A percentile compares a stretch with the other conserved stretches of the same genome.
Evolutionary conservation across 768 basidiomycete genomes (phyloP).

Genomic region (Piloderma croceum): DNA sequence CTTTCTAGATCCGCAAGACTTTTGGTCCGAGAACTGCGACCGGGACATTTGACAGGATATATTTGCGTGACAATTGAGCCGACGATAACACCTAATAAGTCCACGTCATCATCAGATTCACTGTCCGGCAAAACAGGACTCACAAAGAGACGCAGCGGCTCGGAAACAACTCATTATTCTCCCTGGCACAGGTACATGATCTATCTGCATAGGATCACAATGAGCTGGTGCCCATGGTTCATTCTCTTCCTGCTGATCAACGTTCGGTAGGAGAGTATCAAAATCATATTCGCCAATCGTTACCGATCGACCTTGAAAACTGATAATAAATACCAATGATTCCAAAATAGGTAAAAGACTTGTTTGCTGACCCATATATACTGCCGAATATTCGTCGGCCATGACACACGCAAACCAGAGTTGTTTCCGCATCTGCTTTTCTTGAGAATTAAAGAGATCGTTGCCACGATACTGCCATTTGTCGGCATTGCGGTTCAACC

Average conservation of each 20-base stretch:
- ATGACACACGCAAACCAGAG: constrained; percentile 78
- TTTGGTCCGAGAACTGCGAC: constrained; percentile 42
- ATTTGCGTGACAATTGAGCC: constrained; percentile 62
- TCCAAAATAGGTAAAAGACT: constrained; percentile 69
- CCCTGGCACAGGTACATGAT: constrained; percentile 43
- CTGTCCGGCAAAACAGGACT: constrained; percentile 16
- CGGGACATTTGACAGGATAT: constrained; percentile 58
- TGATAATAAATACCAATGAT: constrained; percentile 47
- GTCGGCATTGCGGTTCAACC: constrained; percentile 72
- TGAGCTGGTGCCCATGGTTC: constrained; percentile 48
- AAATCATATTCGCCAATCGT: constrained; percentile 66
- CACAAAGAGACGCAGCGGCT: constrained; percentile 55
- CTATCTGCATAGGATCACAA: constrained; percentile 32
- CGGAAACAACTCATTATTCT: constrained; percentile 51
- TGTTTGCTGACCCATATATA: constrained; percentile 17
- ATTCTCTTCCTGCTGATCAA: constrained; percentile 56
- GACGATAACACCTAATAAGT: constrained; percentile 50
- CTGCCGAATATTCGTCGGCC: constrained; percentile 51
- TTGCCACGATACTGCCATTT: constrained; percentile 64
- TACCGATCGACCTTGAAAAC: constrained; percentile 52
- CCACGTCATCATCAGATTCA: constrained; percentile 1
- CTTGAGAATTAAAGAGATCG: constrained; percentile 56
- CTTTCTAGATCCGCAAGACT: constrained; percentile 54
- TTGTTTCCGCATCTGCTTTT: constrained; percentile 66
- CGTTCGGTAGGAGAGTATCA: constrained; percentile 57